Conservation (phyloP, 768 basidiomycete genomes). For the Tubosaeta brunneosetosa region DNA sequence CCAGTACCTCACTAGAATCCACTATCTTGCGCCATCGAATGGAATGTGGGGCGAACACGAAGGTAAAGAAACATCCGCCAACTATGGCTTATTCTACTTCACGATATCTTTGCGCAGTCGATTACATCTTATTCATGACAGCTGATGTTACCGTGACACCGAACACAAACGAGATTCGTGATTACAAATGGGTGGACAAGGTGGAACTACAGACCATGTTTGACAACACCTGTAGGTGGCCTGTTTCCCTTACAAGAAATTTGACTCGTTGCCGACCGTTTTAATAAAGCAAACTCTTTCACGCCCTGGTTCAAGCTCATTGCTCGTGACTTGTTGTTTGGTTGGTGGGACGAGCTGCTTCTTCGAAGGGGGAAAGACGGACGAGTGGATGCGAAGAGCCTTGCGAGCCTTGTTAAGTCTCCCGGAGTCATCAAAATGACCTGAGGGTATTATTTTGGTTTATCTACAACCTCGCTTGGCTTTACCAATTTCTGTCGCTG, state of each 20-base stretch:
- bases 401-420: constrained; percentile 62
- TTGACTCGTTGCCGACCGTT: neutral
- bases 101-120: constrained; percentile 54
- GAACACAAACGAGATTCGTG: constrained; percentile 89
- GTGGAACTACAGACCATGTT: constrained; percentile 91
- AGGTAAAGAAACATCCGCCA: constrained; percentile 45
- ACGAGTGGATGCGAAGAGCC: constrained; percentile 45
- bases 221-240: constrained; percentile 57
- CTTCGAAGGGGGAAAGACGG: constrained; percentile 54
- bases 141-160: constrained; percentile 77
- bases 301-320: constrained; percentile 99
- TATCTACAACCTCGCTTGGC: neutral
- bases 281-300: constrained; percentile 67
- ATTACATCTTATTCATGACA: constrained; percentile 95
- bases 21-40: constrained; percentile 91
- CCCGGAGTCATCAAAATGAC: constrained; percentile 69
- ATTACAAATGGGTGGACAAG: constrained; percentile 87
- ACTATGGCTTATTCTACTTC: neutral
- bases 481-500: neutral
- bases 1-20: constrained; percentile 93
- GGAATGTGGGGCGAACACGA: constrained; percentile 99
- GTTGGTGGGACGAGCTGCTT: constrained; percentile 95
- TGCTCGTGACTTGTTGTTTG: constrained; percentile 92
- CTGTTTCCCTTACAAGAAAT: constrained; percentile 1
- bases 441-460: constrained; percentile 9